Evolutionary conservation across 208 protist species (phyloP).

Genomic region (Polymyxa betae): DNA sequence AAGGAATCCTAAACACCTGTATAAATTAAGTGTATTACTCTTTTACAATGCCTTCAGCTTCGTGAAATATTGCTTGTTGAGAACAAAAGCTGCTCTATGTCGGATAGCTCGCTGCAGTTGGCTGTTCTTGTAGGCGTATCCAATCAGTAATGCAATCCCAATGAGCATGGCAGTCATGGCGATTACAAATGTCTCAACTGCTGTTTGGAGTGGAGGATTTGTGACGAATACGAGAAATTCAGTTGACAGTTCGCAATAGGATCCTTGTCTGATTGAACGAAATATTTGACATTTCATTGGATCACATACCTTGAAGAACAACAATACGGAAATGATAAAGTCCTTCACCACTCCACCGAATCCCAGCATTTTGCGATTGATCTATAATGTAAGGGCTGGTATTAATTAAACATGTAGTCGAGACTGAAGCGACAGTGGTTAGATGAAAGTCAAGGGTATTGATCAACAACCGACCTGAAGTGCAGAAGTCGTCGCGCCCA

Average conservation of each 20-base stretch:
- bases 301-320: neutral
- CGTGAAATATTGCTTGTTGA: too few relatives aligned
- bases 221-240: neutral
- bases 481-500: neutral
- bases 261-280: neutral
- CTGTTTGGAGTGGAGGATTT: neutral
- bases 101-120: neutral
- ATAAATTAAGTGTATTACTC: too few relatives aligned
- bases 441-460: neutral
- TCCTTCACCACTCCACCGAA: neutral
- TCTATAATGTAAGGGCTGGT: neutral
- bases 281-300: neutral
- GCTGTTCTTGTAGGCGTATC: neutral
- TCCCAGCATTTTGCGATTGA: neutral
- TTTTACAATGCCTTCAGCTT: too few relatives aligned
- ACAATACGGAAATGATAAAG: neutral
- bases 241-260: neutral
- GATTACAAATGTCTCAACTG: neutral
- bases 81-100: too few relatives aligned
- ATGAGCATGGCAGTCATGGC: neutral
- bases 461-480: neutral
- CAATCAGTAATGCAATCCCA: neutral
- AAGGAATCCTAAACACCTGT: too few relatives aligned
- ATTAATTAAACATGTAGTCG: neutral
- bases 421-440: neutral